phyloP scores from a whole-genome alignment of 140 eudicot species.

The Anethum foeniculum region DNA sequence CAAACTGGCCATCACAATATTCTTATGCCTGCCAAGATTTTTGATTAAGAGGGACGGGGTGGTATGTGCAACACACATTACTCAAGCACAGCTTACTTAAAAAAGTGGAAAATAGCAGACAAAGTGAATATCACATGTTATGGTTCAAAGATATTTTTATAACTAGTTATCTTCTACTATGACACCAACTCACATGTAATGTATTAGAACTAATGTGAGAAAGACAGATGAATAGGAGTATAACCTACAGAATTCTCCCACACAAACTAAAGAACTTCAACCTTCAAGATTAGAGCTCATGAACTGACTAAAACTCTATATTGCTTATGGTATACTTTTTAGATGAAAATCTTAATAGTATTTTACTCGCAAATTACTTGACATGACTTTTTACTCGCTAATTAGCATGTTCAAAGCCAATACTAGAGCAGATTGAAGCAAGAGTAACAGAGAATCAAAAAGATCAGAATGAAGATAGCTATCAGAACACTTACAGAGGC shows the following conservation, averaged over 20 bases:
- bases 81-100: neutral
- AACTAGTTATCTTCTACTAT: neutral
- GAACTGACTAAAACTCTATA: neutral
- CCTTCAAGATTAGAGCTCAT: neutral
- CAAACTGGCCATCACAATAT: neutral
- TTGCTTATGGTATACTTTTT: no score
- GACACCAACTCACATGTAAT: neutral
- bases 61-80: neutral
- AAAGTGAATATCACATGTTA: neutral
- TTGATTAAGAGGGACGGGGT: neutral
- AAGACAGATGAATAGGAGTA: neutral
- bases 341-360: neutral
- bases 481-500: neutral
- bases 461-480: neutral
- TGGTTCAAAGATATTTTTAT: neutral
- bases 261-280: slow-evolving; percentile 7
- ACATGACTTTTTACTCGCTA: neutral
- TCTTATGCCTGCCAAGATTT: neutral
- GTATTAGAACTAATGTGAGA: neutral
- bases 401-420: neutral
- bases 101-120: neutral
- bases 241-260: neutral
- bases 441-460: neutral
- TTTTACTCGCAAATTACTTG: neutral
- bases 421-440: neutral